phyloP scores from a whole-genome alignment of 139 green algal species.

The Chloropicon primus region DNA sequence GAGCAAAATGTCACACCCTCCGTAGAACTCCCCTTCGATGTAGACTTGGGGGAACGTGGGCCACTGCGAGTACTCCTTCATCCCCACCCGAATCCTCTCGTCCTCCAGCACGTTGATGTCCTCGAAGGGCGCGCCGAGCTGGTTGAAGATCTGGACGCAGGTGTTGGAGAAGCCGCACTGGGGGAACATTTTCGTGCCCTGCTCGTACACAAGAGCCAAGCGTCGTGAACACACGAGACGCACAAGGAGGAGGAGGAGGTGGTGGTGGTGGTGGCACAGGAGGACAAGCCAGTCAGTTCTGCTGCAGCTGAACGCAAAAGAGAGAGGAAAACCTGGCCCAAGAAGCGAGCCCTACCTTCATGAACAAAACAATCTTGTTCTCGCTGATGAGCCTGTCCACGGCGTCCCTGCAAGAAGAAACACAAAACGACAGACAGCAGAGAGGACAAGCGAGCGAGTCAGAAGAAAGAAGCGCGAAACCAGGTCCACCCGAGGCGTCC shows the following conservation, averaged over 20 bases:
- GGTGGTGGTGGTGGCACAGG: too few species aligned
- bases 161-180: constrained; percentile 95
- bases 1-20: not conserved
- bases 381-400: constrained; percentile 53
- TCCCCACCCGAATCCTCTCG: constrained; percentile 61
- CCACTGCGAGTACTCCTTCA: constrained; percentile 67
- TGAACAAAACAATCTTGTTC: constrained; percentile 82
- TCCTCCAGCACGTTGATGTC: constrained; percentile 91
- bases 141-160: constrained; percentile 79
- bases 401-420: constrained; percentile 15
- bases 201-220: constrained; percentile 10
- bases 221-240: not conserved
- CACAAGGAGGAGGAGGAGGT: not conserved
- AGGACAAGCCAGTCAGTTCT: too few species aligned
- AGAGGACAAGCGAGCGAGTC: not conserved
- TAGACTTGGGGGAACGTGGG: not conserved
- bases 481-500: too few species aligned
- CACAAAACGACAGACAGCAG: not conserved
- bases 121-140: constrained; percentile 44
- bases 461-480: too few species aligned
- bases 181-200: constrained; percentile 73
- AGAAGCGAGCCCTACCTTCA: constrained; percentile 34
- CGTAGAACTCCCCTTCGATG: not conserved
- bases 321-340: too few species aligned
- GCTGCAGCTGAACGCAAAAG: too few species aligned